phyloP scores from a whole-genome alignment of 352 stramenopile species.

The Pythium rhizo-oryzae region DNA sequence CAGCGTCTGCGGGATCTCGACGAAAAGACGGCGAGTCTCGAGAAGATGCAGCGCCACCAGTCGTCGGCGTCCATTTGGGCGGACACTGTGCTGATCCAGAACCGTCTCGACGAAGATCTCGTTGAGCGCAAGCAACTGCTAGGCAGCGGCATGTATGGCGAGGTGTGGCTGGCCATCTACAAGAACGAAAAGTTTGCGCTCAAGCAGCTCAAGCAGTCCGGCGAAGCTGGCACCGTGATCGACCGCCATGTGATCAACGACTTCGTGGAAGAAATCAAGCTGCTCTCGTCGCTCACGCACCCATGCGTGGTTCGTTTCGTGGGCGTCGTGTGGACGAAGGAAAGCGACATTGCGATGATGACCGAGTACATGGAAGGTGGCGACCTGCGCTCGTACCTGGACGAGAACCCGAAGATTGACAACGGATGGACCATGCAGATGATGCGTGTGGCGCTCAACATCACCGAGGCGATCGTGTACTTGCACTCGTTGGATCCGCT shows the following conservation, averaged over 20 bases:
- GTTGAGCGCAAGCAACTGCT: constrained; percentile 9
- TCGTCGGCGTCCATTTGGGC: constrained; percentile 15
- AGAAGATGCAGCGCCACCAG: background rate
- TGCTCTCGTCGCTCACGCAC: constrained; percentile 22
- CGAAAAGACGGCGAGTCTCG: background rate
- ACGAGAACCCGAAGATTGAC: background rate
- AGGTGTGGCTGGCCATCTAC: constrained; percentile 33
- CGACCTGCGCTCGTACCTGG: constrained; percentile 26
- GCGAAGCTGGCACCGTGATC: background rate
- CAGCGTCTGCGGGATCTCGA: background rate
- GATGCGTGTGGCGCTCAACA: constrained; percentile 19
- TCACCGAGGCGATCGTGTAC: constrained; percentile 31
- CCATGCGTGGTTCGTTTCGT: constrained; percentile 25
- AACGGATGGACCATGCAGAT: constrained; percentile 14
- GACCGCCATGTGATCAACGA: constrained; percentile 7
- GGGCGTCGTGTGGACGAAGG: constrained; percentile 37
- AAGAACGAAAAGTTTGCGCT: constrained; percentile 9
- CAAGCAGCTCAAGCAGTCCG: constrained; percentile 24
- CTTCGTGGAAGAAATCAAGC: constrained; percentile 30
- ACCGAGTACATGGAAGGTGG: constrained; percentile 35
- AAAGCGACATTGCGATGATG: constrained; percentile 29
- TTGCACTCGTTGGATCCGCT: constrained; percentile 25
- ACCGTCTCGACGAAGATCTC: constrained; percentile 19
- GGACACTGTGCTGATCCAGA: constrained; percentile 14
- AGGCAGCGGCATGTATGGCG: constrained; percentile 27